These are phyloP conservation scores for Ceratocystis lukuohia DNA, from an alignment of 2,329 filamentous ascomycete genomes.

Conservation along the genomic window DNA sequence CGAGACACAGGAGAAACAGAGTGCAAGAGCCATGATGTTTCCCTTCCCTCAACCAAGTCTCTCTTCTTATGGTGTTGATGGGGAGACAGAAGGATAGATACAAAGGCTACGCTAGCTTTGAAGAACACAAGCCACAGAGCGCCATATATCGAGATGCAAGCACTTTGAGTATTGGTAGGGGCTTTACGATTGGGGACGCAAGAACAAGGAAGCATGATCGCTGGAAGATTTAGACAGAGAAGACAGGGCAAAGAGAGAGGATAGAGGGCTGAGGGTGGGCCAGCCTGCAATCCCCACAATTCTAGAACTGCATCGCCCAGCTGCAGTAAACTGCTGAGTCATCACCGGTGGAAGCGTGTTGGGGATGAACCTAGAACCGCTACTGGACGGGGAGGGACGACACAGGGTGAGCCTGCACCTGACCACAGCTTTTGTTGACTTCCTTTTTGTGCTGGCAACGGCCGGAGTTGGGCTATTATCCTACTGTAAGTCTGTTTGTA, in stretches of 20 bases:
- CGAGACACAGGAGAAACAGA: neutral
- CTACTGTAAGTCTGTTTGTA: neutral
- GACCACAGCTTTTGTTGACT: neutral
- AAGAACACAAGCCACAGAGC: neutral
- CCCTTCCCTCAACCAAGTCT: neutral
- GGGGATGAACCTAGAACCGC: neutral
- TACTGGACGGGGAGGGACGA: neutral
- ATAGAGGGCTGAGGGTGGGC: neutral
- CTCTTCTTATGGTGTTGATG: neutral
- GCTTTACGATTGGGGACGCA: too few species aligned
- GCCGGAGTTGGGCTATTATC: neutral
- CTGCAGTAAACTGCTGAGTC: neutral
- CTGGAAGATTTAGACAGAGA: neutral
- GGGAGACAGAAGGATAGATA: neutral
- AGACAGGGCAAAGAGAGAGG: neutral
- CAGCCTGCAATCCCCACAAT: neutral
- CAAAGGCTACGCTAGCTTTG: neutral
- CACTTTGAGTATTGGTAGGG: neutral
- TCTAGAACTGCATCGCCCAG: neutral
- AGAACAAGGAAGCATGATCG: too few species aligned
- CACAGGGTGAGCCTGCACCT: neutral
- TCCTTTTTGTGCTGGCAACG: neutral
- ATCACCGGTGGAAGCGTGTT: neutral
- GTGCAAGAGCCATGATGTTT: neutral
- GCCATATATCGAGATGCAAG: neutral